phyloP scores from a whole-genome alignment of 129 eudicot genomes.

The Gnaphalium uliginosum region DNA sequence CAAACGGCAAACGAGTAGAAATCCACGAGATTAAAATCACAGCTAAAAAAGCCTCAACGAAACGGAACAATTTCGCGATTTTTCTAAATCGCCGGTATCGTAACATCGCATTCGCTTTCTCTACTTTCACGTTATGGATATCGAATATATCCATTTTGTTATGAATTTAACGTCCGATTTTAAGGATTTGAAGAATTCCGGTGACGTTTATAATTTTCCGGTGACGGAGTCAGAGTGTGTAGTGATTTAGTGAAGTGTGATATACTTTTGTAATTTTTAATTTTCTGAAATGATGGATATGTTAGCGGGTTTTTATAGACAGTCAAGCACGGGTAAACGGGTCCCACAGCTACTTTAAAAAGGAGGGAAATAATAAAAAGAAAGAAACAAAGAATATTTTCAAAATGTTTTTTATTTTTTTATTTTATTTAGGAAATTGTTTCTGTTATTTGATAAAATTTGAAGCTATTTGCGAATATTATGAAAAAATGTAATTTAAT shows the following conservation, averaged over 20 bases:
- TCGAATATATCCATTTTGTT: slow-evolving; percentile 45
- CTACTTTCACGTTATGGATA: slow-evolving; percentile 40
- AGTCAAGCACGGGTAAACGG: slow-evolving; percentile 25
- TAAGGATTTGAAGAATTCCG: slow-evolving; percentile 1
- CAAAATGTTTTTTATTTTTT: slow-evolving; percentile 23
- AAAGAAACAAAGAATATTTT: slow-evolving; percentile 25
- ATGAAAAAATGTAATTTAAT: not conserved
- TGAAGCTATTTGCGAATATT: not conserved
- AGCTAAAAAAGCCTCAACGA: slow-evolving; percentile 44
- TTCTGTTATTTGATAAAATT: not conserved
- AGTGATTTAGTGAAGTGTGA: slow-evolving; percentile 10
- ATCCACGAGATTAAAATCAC: slow-evolving; percentile 58
- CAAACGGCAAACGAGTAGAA: slow-evolving; percentile 64
- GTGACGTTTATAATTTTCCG: slow-evolving; percentile 18
- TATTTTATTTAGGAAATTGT: not conserved
- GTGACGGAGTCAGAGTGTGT: not conserved
- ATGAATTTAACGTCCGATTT: not conserved
- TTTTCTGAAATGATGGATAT: slow-evolving; percentile 7
- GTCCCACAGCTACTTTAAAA: slow-evolving; percentile 32
- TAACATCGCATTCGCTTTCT: slow-evolving; percentile 47
- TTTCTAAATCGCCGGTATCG: slow-evolving; percentile 37
- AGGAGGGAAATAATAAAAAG: slow-evolving; percentile 28
- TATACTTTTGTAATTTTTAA: not conserved
- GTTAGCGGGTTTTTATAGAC: slow-evolving; percentile 33
- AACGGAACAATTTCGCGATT: slow-evolving; percentile 53